Percentiles rank a stretch among this genome's conserved stretches.
Evolutionary conservation across 1,284 basidiomycete genomes (phyloP).

Genomic region (Leccinum fallax): DNA sequence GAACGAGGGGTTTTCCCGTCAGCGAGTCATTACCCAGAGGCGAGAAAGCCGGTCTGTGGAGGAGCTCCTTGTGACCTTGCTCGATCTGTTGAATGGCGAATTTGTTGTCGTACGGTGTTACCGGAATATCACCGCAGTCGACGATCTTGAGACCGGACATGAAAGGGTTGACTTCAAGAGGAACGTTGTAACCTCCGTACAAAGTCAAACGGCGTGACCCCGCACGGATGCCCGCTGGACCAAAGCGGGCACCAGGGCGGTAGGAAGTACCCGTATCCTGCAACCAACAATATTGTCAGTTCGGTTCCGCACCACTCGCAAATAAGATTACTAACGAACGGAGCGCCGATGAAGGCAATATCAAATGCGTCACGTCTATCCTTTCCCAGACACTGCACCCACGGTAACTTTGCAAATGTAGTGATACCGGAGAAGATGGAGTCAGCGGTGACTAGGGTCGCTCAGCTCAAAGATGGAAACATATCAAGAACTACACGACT

Average conservation of each 20-base stretch:
- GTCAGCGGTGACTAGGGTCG: constrained; percentile 59
- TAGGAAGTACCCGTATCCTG: constrained; percentile 78
- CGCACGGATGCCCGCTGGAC: constrained; percentile 74
- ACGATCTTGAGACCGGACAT: constrained; percentile 61
- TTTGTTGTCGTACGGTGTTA: constrained; percentile 69
- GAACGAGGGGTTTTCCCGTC: constrained; percentile 55
- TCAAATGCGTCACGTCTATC: constrained; percentile 60
- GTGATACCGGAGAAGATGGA: constrained; percentile 75
- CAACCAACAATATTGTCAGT: neutral
- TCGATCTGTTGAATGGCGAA: constrained; percentile 76
- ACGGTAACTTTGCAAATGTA: constrained; percentile 75
- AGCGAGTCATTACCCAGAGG: constrained; percentile 60
- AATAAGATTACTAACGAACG: constrained; percentile 54
- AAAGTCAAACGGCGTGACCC: constrained; percentile 73
- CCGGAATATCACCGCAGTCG: constrained; percentile 65
- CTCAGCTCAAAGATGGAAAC: constrained; percentile 1
- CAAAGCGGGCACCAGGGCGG: constrained; percentile 78
- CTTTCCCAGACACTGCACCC: constrained; percentile 70
- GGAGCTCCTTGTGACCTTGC: constrained; percentile 61
- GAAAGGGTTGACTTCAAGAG: constrained; percentile 71
- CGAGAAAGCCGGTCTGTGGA: constrained; percentile 61
- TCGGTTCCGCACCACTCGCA: neutral
- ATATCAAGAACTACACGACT: neutral
- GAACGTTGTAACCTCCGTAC: constrained; percentile 77
- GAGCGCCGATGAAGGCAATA: constrained; percentile 79